Conservation (phyloP, 495 filamentous ascomycete genomes). For the Penicillium manginii region DNA sequence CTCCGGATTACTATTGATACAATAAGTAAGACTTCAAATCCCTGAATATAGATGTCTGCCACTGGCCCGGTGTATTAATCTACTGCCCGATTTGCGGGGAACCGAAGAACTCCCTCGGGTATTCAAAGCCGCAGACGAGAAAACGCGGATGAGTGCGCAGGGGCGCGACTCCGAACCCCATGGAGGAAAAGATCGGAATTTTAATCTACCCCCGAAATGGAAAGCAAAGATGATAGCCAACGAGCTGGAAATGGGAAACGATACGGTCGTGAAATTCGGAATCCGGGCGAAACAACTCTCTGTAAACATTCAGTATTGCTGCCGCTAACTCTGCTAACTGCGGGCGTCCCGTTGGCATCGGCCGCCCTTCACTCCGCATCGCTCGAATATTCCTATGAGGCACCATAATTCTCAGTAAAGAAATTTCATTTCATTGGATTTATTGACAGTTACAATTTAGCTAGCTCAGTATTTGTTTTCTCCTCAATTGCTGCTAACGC, state of each 20-base stretch:
- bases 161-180: not conserved
- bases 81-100: not conserved
- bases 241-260: too few species aligned
- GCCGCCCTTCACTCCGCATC: too few species aligned
- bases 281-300: too few species aligned
- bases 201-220: too few species aligned
- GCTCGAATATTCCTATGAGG: too few species aligned
- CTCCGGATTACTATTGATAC: not conserved
- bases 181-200: not conserved
- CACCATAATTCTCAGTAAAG: too few species aligned
- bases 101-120: not conserved
- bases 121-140: not conserved
- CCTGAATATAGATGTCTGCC: not conserved
- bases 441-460: not conserved
- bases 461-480: not conserved
- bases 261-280: too few species aligned
- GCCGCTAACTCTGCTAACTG: too few species aligned
- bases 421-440: not conserved
- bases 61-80: not conserved
- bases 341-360: too few species aligned
- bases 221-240: too few species aligned
- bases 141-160: not conserved
- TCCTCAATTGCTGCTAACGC: slow-evolving; percentile 8
- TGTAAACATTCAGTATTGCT: too few species aligned
- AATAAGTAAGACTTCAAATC: not conserved